Conservation (phyloP, 331 rosid genomes). For the Acacia concinna region DNA sequence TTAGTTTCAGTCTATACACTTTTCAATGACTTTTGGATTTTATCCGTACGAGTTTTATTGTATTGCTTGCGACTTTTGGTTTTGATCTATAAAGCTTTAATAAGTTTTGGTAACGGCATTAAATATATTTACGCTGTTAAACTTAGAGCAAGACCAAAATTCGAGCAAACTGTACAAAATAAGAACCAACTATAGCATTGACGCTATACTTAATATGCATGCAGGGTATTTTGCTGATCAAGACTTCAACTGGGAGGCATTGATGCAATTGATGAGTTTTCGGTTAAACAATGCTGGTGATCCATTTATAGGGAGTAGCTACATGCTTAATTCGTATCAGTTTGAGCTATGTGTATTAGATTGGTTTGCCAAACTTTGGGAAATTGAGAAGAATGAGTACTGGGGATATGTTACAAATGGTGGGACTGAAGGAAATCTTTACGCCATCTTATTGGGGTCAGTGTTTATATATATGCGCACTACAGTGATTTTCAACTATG, state of each 20-base stretch:
- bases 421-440: background rate
- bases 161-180: background rate
- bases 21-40: no score
- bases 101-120: no score
- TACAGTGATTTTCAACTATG: background rate
- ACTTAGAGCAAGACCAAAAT: no score
- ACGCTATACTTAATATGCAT: background rate
- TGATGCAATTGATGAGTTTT: background rate
- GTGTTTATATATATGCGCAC: background rate
- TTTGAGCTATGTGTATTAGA: background rate
- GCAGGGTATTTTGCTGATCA: background rate
- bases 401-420: background rate
- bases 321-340: background rate
- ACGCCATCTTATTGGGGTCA: background rate
- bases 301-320: background rate
- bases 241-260: background rate
- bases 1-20: no score
- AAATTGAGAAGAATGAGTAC: background rate
- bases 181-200: no score
- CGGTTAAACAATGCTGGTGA: background rate
- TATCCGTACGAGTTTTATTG: no score
- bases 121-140: no score
- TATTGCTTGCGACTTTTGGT: no score
- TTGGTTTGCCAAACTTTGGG: background rate
- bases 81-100: no score